Evolutionary conservation across 306 rosid genomes (phyloP), one percentile per base, ranked within the genome.

Genomic region (Canavalia gladiata): DNA sequence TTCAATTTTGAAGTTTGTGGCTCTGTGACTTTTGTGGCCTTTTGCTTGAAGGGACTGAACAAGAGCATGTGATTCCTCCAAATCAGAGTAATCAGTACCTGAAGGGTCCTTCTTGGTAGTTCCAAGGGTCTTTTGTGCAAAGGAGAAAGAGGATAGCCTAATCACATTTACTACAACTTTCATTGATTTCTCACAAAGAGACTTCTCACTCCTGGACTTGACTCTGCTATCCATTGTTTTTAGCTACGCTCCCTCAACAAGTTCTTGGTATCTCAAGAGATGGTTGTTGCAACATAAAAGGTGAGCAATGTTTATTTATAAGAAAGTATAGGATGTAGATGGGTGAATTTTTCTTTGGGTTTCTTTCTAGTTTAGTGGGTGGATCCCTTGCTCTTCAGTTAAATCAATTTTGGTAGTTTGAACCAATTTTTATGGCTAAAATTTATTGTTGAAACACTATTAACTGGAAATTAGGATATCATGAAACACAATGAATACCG

Each of bases 131-230:
- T 12, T 77, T 4, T 78, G 76, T 2, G 90, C 84, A 57, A 91
- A 78, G 8, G 91, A 83, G 50, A 87, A 62, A 70, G 97, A 84
- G 0, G 95, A 93, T 7, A 88, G 57, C 88, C 85, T 91, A 18
- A 95, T 83, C 45, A 91, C 39, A 79, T 90, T 95, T 45, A 93
- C 85, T 54, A 90, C 90, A 52, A 89, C 81, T 35, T 77, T 41
- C 91, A 91, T 91, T 3, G 98, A 87, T 59, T 88, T 85, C 89
- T 91, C 94, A 65, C 93, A 95, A 0, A 93, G 86, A 55, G 89
- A 84, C 39, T 59, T 68, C n/a, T 64, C 80, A 68, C 33, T 84
- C 80, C 87, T 82, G 56, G 86, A 81, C 49, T 70, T 80, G 73
- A 30, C 82, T 68, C 81, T 82, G 18, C 84, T 33, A 43, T 39